Evolutionary conservation across 768 basidiomycete genomes (phyloP).

Genomic region (Naganishia antarctica): DNA sequence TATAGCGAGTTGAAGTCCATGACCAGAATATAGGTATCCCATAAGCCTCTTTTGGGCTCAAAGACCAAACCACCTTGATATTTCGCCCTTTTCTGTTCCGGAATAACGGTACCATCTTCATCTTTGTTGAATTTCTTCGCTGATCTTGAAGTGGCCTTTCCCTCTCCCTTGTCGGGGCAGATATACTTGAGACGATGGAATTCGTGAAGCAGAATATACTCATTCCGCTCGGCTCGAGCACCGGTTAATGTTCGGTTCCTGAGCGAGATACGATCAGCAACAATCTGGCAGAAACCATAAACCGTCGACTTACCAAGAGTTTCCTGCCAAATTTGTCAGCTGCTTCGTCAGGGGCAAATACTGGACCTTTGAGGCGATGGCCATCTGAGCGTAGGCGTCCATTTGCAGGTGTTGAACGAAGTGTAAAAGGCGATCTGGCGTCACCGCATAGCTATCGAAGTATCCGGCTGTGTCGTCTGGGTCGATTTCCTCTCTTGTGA

Average conservation of each 20-base stretch:
- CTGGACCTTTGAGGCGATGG: constrained; percentile 87
- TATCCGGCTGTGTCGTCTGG: constrained; percentile 88
- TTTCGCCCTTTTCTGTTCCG: constrained; percentile 74
- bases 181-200: constrained; percentile 95
- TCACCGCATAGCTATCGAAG: constrained; percentile 74
- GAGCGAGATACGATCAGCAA: neutral
- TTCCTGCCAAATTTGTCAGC: constrained; percentile 90
- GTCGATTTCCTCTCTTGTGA: constrained; percentile 86
- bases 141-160: constrained; percentile 48
- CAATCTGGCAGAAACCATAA: neutral
- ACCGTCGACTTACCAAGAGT: constrained; percentile 69
- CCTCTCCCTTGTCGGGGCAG: constrained; percentile 82
- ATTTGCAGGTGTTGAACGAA: constrained; percentile 92
- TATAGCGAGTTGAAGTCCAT: constrained; percentile 99
- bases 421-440: constrained; percentile 70
- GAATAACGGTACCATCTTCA: constrained; percentile 56
- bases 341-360: constrained; percentile 87
- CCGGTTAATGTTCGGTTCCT: constrained; percentile 98
- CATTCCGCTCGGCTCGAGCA: constrained; percentile 96
- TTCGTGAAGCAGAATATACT: constrained; percentile 96
- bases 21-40: constrained; percentile 94
- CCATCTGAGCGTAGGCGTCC: constrained; percentile 96
- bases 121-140: constrained; percentile 53
- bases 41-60: constrained; percentile 88
- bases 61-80: constrained; percentile 98